Evolutionary conservation across 148 eudicot genomes (phyloP).

Genomic region (Vaccinium vitisidaea): DNA sequence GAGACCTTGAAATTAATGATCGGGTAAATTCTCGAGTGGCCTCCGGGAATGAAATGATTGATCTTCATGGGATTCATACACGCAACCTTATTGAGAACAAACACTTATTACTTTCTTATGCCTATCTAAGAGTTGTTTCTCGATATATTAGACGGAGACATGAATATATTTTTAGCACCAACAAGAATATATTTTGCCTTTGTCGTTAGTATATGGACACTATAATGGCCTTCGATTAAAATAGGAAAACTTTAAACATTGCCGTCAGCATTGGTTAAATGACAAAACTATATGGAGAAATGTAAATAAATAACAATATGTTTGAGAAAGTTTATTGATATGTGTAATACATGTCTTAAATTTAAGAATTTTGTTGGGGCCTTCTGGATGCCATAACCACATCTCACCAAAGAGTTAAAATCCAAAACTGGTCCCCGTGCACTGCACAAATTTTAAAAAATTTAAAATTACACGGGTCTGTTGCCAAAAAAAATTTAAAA

Average conservation of each 20-base stretch:
- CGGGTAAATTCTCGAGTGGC: too few relatives aligned
- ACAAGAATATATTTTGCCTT: too few relatives aligned
- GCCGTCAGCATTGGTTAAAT: background rate
- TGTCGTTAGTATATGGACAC: background rate
- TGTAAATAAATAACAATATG: background rate
- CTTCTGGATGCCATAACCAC: background rate
- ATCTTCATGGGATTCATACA: too few relatives aligned
- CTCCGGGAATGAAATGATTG: too few relatives aligned
- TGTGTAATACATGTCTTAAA: background rate
- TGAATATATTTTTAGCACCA: too few relatives aligned
- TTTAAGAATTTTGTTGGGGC: background rate
- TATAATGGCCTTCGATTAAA: background rate
- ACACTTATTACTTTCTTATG: too few relatives aligned
- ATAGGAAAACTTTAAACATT: background rate
- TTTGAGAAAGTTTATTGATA: background rate
- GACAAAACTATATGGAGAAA: background rate
- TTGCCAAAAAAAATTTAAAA: background rate
- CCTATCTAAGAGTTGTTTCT: too few relatives aligned
- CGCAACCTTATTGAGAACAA: too few relatives aligned
- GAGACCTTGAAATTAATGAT: too few relatives aligned
- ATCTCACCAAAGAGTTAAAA: background rate
- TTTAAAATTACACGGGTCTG: too few relatives aligned
- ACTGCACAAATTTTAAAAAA: background rate
- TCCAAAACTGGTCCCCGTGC: background rate
- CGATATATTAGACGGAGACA: too few relatives aligned